Percentiles rank a stretch among this genome's conserved stretches.
Conservation (phyloP, 176 grass and related monocot species). For the Aegilops sharonensis region DNA sequence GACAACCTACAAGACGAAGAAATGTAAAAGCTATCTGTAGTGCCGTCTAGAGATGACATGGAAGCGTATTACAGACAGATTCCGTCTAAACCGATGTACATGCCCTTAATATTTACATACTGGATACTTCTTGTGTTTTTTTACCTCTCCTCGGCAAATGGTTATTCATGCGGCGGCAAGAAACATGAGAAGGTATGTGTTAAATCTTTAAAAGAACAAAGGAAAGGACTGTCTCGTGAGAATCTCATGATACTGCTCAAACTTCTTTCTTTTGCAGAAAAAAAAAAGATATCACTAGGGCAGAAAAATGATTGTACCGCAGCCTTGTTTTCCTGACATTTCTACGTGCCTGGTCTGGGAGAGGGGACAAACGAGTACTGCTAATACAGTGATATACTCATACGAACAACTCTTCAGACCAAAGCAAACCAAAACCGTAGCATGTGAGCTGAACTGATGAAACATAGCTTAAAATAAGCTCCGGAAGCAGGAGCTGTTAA, state of each 20-base stretch:
- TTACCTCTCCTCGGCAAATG: too few species aligned
- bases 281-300: too few species aligned
- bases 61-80: not conserved
- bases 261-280: too few species aligned
- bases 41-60: not conserved
- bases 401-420: constrained; percentile 37
- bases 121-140: too few species aligned
- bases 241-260: too few species aligned
- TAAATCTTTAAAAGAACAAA: too few species aligned
- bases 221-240: too few species aligned
- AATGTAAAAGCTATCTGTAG: not conserved
- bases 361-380: constrained; percentile 17
- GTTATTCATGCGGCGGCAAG: too few species aligned
- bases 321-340: constrained; percentile 30
- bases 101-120: too few species aligned
- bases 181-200: too few species aligned
- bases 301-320: too few species aligned
- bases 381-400: constrained; percentile 14
- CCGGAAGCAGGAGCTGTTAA: constrained; percentile 28
- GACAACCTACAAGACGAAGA: not conserved
- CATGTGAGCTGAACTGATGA: constrained; percentile 22
- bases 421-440: constrained; percentile 27
- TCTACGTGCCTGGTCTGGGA: constrained; percentile 9
- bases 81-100: not conserved
- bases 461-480: constrained; percentile 22